Evolutionary conservation across 2,329 filamentous ascomycete species (phyloP).

Genomic region (Arthrobotrys sinensis): DNA sequence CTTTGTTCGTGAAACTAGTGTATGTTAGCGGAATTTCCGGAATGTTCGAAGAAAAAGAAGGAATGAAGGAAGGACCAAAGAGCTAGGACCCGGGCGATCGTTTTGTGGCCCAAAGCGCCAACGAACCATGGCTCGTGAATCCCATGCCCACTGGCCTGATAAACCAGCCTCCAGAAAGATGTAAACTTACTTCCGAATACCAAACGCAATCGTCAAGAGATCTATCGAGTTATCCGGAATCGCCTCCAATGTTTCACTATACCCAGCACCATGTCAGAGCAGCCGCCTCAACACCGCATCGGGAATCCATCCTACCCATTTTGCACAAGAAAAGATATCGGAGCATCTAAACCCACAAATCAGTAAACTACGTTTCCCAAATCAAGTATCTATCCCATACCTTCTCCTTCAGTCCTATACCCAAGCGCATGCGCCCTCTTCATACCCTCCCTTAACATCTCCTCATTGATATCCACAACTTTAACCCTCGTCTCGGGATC

Average conservation of each 20-base stretch:
- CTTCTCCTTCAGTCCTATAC: slow-evolving; percentile 61
- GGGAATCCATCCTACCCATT: slow-evolving; percentile 68
- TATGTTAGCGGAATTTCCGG: slow-evolving; percentile 19
- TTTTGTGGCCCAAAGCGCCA: slow-evolving; percentile 12
- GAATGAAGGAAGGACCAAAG: not conserved
- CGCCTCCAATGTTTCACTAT: slow-evolving; percentile 57
- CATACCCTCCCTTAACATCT: slow-evolving; percentile 91
- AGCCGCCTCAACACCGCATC: slow-evolving; percentile 73
- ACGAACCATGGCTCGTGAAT: slow-evolving; percentile 4
- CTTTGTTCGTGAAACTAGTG: slow-evolving; percentile 85
- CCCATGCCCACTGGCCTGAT: not conserved
- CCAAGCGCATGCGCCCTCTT: slow-evolving; percentile 77
- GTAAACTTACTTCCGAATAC: slow-evolving; percentile 80
- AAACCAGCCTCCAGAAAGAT: slow-evolving; percentile 8
- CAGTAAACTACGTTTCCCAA: not conserved
- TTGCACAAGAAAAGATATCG: slow-evolving; percentile 60
- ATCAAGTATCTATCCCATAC: slow-evolving; percentile 19
- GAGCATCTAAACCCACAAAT: slow-evolving; percentile 40
- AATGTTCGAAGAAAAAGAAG: not conserved
- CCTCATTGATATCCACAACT: slow-evolving; percentile 94
- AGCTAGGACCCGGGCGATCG: not conserved
- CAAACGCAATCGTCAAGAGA: slow-evolving; percentile 97
- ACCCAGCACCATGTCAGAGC: slow-evolving; percentile 71
- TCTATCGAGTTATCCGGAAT: slow-evolving; percentile 83
- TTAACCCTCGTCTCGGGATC: slow-evolving; percentile 87